Conservation (phyloP, 768 basidiomycete genomes). For the Termitomyces sp. region DNA sequence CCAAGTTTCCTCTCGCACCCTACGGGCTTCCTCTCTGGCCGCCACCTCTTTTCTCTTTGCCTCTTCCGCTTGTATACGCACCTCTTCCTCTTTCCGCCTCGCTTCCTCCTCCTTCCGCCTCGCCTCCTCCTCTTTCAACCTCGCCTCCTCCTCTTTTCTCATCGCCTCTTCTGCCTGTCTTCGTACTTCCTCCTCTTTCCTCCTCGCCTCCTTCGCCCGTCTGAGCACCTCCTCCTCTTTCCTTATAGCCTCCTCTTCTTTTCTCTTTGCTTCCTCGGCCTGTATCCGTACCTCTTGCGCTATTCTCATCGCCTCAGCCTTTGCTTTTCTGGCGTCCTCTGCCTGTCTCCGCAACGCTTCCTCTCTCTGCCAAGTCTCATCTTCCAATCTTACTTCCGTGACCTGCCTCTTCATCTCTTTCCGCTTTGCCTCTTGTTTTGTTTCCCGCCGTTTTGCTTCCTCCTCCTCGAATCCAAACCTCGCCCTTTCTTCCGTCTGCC, state of each 20-base stretch:
- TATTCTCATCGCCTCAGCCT: conserved; percentile 14
- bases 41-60: conserved; percentile 23
- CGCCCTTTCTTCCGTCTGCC: conserved; percentile 5
- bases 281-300: conserved; percentile 3
- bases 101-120: conserved; percentile 17
- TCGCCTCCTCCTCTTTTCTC: conserved; percentile 21
- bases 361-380: conserved; percentile 13
- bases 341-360: conserved; percentile 14
- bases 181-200: conserved; percentile 17
- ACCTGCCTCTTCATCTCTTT: conserved; percentile 9
- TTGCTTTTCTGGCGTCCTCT: conserved; percentile 19
- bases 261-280: conserved; percentile 12
- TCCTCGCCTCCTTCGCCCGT: conserved; percentile 20
- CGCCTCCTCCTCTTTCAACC: conserved; percentile 19
- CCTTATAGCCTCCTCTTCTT: conserved; percentile 16
- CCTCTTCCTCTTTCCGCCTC: conserved; percentile 12
- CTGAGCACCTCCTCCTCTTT: conserved; percentile 21
- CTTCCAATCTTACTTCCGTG: conserved; percentile 10
- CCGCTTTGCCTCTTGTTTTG: conserved; percentile 5
- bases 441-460: background rate
- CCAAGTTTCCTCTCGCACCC: conserved; percentile 21
- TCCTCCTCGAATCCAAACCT: conserved; percentile 9
- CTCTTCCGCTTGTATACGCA: conserved; percentile 20
- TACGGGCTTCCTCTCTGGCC: conserved; percentile 22
- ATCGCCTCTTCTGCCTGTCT: conserved; percentile 15